Evolutionary conservation across 1,139 yeast genomes (phyloP).

Genomic region (Pneumocystis jirovecii): DNA sequence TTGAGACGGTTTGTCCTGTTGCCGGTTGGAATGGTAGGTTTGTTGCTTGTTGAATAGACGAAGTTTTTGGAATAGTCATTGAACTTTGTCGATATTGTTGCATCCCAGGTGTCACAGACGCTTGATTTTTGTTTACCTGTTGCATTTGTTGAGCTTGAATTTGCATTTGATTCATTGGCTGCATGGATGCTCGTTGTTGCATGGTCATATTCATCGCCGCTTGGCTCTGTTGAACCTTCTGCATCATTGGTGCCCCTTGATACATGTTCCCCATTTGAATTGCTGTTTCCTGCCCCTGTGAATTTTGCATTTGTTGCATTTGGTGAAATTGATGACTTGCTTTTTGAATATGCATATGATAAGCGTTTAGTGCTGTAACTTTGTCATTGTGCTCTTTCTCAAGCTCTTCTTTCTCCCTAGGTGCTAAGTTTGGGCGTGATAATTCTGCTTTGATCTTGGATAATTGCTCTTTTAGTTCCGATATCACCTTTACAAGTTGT

Average conservation of each 20-base stretch:
- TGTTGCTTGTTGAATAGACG: conserved; percentile 14
- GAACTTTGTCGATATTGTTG: conserved; percentile 20
- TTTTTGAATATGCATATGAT: background rate
- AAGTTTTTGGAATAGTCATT: conserved; percentile 1
- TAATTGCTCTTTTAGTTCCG: background rate
- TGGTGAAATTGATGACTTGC: background rate
- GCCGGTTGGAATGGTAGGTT: conserved; percentile 27
- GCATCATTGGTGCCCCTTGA: background rate
- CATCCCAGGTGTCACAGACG: conserved; percentile 21
- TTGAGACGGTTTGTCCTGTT: conserved; percentile 35
- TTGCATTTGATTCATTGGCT: background rate
- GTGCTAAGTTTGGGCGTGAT: background rate
- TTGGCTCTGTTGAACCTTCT: background rate
- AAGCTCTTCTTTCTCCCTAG: background rate
- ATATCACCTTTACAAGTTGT: background rate
- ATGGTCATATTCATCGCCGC: background rate
- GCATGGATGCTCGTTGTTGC: background rate
- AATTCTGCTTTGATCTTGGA: background rate
- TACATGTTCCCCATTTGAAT: background rate
- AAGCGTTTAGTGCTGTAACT: background rate
- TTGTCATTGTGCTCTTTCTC: background rate
- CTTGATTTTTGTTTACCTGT: conserved; percentile 17
- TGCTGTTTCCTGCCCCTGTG: background rate
- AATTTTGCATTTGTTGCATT: background rate
- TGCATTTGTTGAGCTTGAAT: conserved; percentile 7